phyloP scores from a whole-genome alignment of 345 rosid species.

The Geranium brycei region DNA sequence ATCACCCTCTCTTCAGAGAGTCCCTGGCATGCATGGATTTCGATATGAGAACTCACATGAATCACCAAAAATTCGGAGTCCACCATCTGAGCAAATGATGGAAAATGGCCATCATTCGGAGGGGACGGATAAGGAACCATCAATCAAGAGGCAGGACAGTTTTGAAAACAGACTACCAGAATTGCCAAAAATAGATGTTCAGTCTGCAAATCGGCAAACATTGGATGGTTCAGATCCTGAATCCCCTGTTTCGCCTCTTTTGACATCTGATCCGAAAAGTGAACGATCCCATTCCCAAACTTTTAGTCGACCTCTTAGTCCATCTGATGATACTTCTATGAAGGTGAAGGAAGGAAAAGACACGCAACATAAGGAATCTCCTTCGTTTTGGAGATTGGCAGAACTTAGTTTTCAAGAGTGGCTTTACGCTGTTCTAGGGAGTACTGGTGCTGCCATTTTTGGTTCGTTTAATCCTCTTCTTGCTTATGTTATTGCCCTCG shows the following conservation, averaged over 20 bases:
- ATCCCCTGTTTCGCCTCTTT: conserved; percentile 94
- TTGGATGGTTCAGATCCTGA: conserved; percentile 91
- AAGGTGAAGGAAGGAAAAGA: conserved; percentile 41
- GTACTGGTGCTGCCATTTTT: conserved; percentile 96
- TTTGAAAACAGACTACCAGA: conserved; percentile 92
- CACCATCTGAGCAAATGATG: conserved; percentile 62
- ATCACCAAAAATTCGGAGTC: conserved; percentile 57
- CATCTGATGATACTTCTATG: conserved; percentile 51
- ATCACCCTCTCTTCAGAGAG: conserved; percentile 94
- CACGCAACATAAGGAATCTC: conserved; percentile 40
- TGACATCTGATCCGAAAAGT: conserved; percentile 84
- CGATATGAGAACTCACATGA: conserved; percentile 52
- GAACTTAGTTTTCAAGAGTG: conserved; percentile 95
- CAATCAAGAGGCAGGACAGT: conserved; percentile 94
- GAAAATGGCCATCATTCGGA: conserved; percentile 61
- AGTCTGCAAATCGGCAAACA: conserved; percentile 42
- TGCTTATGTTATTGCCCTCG: conserved; percentile 81
- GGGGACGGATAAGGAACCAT: conserved; percentile 66
- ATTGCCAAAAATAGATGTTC: conserved; percentile 85
- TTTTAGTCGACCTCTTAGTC: conserved; percentile 84
- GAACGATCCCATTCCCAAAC: conserved; percentile 98
- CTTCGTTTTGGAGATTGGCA: conserved; percentile 85
- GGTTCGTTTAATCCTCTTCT: conserved; percentile 97
- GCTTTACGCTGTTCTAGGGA: conserved; percentile 95
- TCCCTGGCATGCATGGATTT: conserved; percentile 31